A percentile compares a stretch with the other conserved stretches of the same genome.
phyloP scores from a whole-genome alignment of 1,284 basidiomycete species.

The Puccinia sorghi region DNA sequence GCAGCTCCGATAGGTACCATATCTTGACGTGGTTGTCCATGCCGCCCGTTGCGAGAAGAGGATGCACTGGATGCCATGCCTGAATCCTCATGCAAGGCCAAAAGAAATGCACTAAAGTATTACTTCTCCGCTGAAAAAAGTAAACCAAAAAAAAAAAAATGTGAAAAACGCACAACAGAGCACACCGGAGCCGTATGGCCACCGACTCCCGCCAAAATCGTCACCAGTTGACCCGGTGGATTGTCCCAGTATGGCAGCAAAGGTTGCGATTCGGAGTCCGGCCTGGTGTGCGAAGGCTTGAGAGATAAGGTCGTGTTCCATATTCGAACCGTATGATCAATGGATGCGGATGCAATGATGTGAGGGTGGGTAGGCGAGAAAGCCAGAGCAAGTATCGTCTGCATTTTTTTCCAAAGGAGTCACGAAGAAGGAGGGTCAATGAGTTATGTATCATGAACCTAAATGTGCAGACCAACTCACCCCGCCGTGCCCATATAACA shows the following conservation, averaged over 20 bases:
- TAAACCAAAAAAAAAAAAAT: not conserved
- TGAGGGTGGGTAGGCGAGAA: constrained; percentile 55
- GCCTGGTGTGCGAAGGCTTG: constrained; percentile 11
- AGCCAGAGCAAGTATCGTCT: constrained; percentile 54
- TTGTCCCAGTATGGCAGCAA: constrained; percentile 27
- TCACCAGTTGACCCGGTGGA: constrained; percentile 15
- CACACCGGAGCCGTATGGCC: constrained; percentile 19
- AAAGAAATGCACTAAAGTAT: not conserved
- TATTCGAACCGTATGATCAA: constrained; percentile 56
- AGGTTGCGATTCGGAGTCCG: constrained; percentile 1
- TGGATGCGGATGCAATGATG: constrained; percentile 56
- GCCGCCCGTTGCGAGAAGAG: constrained; percentile 23
- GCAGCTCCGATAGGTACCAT: constrained; percentile 15
- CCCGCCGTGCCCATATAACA: constrained; percentile 24
- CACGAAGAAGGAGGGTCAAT: not conserved
- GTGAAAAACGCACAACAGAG: constrained; percentile 15
- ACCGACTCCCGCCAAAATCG: constrained; percentile 12
- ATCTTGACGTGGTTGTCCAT: constrained; percentile 33
- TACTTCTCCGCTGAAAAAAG: no score
- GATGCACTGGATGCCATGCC: constrained; percentile 32
- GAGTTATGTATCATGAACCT: no score
- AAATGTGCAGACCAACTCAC: not conserved
- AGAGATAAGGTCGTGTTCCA: constrained; percentile 56
- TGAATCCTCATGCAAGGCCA: not conserved
- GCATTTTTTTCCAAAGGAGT: not conserved